Evolutionary conservation across 768 basidiomycete genomes (phyloP).

Genomic region (Rhodotorula babjevae): DNA sequence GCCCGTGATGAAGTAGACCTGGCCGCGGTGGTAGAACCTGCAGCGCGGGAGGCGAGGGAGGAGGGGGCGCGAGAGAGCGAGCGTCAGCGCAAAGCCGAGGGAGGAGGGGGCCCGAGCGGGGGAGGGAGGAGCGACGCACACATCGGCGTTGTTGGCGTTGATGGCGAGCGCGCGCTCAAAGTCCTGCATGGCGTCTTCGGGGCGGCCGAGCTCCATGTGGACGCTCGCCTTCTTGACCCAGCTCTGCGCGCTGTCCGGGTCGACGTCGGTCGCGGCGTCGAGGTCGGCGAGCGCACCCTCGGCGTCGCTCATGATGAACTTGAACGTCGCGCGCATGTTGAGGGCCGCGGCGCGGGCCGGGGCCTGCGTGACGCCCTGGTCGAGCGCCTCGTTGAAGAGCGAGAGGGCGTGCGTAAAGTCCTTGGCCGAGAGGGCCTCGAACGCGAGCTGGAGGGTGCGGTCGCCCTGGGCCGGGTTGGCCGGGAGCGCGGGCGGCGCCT

Average conservation of each 20-base stretch:
- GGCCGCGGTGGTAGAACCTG: conserved; percentile 90
- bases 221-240: conserved; percentile 96
- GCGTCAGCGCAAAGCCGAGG: neutral
- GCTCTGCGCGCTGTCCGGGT: conserved; percentile 71
- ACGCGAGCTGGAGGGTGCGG: conserved; percentile 69
- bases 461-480: conserved; percentile 70
- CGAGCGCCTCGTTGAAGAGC: conserved; percentile 75
- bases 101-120: neutral
- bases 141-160: conserved; percentile 81
- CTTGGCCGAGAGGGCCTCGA: conserved; percentile 74
- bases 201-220: conserved; percentile 86
- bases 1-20: conserved; percentile 93
- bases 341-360: conserved; percentile 70
- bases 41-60: no score
- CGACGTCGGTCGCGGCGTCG: conserved; percentile 64
- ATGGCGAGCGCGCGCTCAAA: conserved; percentile 83
- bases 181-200: conserved; percentile 74
- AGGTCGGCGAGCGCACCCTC: conserved; percentile 77
- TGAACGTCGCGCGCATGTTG: conserved; percentile 93
- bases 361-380: conserved; percentile 77
- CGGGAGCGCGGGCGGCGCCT: conserved; percentile 65
- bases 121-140: conserved; percentile 45
- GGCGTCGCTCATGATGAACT: conserved; percentile 83
- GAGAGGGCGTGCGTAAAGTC: conserved; percentile 78
- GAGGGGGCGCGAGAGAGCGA: neutral